These are phyloP conservation scores for Pisolithus thermaeus DNA, from an alignment of 1,284 basidiomycete genomes.

Conservation along the genomic window DNA sequence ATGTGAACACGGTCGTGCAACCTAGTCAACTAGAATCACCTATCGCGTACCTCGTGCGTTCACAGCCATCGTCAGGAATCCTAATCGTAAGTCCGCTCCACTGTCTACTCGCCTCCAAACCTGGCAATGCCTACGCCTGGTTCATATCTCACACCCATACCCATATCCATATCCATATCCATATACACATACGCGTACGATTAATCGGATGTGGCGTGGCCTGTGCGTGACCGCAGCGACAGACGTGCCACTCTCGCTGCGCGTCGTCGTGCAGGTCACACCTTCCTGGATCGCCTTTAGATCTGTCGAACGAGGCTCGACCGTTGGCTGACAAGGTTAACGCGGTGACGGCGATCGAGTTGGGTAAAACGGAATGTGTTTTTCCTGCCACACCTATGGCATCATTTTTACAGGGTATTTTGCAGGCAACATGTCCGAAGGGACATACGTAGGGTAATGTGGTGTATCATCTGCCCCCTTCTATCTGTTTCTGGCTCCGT, in stretches of 20 bases:
- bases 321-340: slow-evolving; percentile 37
- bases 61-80: slow-evolving; percentile 34
- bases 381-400: slow-evolving; percentile 61
- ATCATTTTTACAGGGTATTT: slow-evolving; percentile 46
- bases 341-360: slow-evolving; percentile 25
- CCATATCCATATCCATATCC: no score
- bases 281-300: slow-evolving; percentile 42
- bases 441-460: slow-evolving; percentile 62
- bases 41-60: slow-evolving; percentile 51
- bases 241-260: slow-evolving; percentile 53
- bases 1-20: slow-evolving; percentile 47
- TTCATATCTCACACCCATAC: slow-evolving; percentile 7
- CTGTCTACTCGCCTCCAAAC: background rate
- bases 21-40: slow-evolving; percentile 47
- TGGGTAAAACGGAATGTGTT: slow-evolving; percentile 53
- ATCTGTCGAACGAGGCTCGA: slow-evolving; percentile 48
- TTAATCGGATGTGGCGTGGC: slow-evolving; percentile 9
- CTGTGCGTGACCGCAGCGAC: slow-evolving; percentile 32
- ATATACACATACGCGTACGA: background rate
- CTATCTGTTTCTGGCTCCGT: no score
- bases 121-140: background rate
- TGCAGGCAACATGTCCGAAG: slow-evolving; percentile 53
- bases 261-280: slow-evolving; percentile 51
- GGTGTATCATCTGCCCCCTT: no score
- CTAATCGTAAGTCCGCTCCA: slow-evolving; percentile 39